Conservation (phyloP, 73 alveolate genomes). For the Symbiodinium natans region DNA sequence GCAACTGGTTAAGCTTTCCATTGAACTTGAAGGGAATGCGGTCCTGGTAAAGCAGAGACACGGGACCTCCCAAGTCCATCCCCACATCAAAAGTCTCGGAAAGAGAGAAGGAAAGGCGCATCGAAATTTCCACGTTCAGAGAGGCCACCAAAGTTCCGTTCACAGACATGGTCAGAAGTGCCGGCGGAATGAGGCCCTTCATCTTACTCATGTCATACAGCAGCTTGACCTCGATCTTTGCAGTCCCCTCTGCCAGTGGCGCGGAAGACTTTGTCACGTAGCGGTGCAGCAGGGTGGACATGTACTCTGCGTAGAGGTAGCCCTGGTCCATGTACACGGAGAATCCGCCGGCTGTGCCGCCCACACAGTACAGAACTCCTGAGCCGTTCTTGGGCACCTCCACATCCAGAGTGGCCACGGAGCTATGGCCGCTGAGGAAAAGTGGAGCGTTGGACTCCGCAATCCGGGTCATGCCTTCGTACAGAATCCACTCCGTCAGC, state of each 20-base stretch:
- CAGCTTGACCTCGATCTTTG: not conserved
- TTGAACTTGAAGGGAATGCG: slow-evolving; percentile 43
- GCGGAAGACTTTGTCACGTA: slow-evolving; percentile 28
- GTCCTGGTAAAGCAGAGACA: slow-evolving; percentile 20
- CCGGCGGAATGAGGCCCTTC: not conserved
- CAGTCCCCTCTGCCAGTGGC: not conserved
- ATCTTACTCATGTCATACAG: not conserved
- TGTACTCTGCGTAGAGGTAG: slow-evolving; percentile 81
- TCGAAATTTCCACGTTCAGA: slow-evolving; percentile 35
- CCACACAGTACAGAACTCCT: slow-evolving; percentile 73
- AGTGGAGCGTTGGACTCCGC: slow-evolving; percentile 79
- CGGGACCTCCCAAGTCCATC: slow-evolving; percentile 60
- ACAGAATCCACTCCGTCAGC: slow-evolving; percentile 36
- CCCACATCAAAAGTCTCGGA: slow-evolving; percentile 84
- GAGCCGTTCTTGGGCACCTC: slow-evolving; percentile 31
- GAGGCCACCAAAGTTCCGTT: not conserved
- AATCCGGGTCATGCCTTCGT: slow-evolving; percentile 31
- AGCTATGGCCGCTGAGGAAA: not conserved
- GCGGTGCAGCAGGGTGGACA: slow-evolving; percentile 79
- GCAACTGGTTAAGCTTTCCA: slow-evolving; percentile 14
- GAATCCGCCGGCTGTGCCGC: slow-evolving; percentile 59
- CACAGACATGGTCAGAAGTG: not conserved
- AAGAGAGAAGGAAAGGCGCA: slow-evolving; percentile 34
- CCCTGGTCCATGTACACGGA: slow-evolving; percentile 40
- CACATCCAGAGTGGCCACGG: not conserved